phyloP scores from a whole-genome alignment of 768 basidiomycete genomes.

The Boletus reticulatus region DNA sequence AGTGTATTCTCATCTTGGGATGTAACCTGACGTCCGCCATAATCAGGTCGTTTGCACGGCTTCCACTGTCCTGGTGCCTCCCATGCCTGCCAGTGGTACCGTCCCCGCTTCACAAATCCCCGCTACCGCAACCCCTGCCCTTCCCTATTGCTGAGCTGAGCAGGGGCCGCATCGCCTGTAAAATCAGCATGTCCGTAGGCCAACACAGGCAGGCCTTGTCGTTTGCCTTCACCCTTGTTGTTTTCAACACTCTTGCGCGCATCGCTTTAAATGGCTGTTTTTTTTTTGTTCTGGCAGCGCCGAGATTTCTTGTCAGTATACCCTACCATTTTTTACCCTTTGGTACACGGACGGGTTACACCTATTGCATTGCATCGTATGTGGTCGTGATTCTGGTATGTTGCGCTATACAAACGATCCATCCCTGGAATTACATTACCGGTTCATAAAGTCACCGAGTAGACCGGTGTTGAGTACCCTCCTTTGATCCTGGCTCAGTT shows the following conservation, averaged over 20 bases:
- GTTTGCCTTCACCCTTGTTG: constrained; percentile 6
- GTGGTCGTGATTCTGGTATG: constrained; percentile 26
- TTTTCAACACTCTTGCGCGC: background rate
- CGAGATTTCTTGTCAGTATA: constrained; percentile 19
- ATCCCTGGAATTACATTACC: too few relatives aligned
- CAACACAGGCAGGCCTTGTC: constrained; percentile 29
- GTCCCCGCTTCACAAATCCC: constrained; percentile 31
- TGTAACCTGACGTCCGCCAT: background rate
- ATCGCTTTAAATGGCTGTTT: constrained; percentile 4
- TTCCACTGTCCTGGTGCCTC: constrained; percentile 40
- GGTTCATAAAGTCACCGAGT: too few relatives aligned
- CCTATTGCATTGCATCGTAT: constrained; percentile 13
- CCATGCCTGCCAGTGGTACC: constrained; percentile 37
- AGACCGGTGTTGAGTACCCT: background rate
- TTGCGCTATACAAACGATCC: constrained; percentile 23
- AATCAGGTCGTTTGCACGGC: constrained; percentile 55
- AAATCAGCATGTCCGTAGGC: constrained; percentile 9
- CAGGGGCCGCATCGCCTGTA: background rate
- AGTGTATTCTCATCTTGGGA: background rate
- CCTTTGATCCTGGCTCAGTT: background rate
- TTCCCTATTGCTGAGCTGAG: constrained; percentile 47
- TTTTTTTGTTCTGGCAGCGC: background rate
- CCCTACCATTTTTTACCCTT: constrained; percentile 15
- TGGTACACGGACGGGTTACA: constrained; percentile 3
- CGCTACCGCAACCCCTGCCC: constrained; percentile 26